Evolutionary conservation across 2,329 filamentous ascomycete species (phyloP).

Genomic region (Aspergillus phoenicis): DNA sequence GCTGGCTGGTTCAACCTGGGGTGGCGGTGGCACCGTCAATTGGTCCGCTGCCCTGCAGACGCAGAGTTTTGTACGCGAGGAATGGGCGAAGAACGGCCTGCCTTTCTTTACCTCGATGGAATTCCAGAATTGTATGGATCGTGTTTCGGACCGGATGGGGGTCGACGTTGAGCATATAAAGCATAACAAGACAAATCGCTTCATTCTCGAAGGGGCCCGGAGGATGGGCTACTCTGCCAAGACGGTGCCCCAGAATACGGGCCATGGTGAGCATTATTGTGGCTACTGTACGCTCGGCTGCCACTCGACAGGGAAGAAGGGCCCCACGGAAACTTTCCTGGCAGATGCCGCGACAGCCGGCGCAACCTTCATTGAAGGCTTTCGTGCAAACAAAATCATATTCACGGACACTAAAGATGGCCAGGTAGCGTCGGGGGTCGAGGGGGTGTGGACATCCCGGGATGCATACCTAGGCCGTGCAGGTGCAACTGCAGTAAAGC

Average conservation of each 20-base stretch:
- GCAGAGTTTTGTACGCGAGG: constrained; percentile 73
- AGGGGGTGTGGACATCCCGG: constrained; percentile 74
- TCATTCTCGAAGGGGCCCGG: constrained; percentile 72
- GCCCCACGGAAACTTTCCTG: constrained; percentile 74
- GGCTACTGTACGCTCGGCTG: constrained; percentile 66
- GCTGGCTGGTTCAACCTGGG: constrained; percentile 73
- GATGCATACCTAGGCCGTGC: constrained; percentile 63
- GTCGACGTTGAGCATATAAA: constrained; percentile 66
- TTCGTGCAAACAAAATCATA: constrained; percentile 68
- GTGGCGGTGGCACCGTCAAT: constrained; percentile 85
- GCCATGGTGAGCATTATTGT: constrained; percentile 72
- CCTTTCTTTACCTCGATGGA: constrained; percentile 72
- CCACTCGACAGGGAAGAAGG: constrained; percentile 71
- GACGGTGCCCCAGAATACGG: constrained; percentile 77
- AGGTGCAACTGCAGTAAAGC: constrained; percentile 53
- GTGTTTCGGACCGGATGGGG: constrained; percentile 78
- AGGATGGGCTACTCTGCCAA: constrained; percentile 73
- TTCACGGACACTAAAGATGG: constrained; percentile 61
- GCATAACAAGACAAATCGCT: constrained; percentile 72
- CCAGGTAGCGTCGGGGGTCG: constrained; percentile 68
- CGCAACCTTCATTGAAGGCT: constrained; percentile 81
- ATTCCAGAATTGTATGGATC: constrained; percentile 78
- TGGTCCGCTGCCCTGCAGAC: constrained; percentile 73
- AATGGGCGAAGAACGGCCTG: constrained; percentile 74
- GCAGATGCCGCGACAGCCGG: constrained; percentile 77